Evolutionary conservation across 768 basidiomycete species (phyloP).

Genomic region (Xerocomus potaroensis): DNA sequence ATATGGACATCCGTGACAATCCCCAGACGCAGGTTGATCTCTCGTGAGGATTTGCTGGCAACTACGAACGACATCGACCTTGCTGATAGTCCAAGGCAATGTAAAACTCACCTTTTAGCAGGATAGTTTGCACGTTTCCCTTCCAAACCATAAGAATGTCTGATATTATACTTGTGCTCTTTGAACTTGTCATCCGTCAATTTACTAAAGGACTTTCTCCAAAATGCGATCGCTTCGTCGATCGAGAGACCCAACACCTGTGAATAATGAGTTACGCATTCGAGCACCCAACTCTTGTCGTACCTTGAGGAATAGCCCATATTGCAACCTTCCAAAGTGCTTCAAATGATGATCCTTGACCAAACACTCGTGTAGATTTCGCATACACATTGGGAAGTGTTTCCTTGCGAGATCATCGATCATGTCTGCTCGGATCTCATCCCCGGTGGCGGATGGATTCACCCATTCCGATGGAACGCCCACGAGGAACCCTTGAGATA

Average conservation of each 20-base stretch:
- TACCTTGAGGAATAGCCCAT: conserved; percentile 94
- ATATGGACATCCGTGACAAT: conserved; percentile 90
- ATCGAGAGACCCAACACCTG: conserved; percentile 91
- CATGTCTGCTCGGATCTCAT: conserved; percentile 89
- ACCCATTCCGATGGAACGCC: conserved; percentile 85
- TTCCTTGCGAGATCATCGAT: conserved; percentile 79
- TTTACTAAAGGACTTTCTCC: conserved; percentile 78
- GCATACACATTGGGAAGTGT: conserved; percentile 97
- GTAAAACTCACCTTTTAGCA: conserved; percentile 67
- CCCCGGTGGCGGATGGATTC: conserved; percentile 48
- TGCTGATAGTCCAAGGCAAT: background rate
- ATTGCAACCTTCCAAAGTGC: conserved; percentile 87
- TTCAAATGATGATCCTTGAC: conserved; percentile 81
- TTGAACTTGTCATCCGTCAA: conserved; percentile 96
- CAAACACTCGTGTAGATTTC: conserved; percentile 78
- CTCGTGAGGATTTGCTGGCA: conserved; percentile 82
- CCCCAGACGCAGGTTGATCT: conserved; percentile 61
- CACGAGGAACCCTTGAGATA: conserved; percentile 90
- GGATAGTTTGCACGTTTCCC: conserved; percentile 94
- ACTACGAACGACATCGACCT: conserved; percentile 38
- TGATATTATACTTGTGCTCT: conserved; percentile 95
- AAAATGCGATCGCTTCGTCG: conserved; percentile 91
- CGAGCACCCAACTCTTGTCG: conserved; percentile 1
- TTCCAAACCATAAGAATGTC: conserved; percentile 91
- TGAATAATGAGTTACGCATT: background rate